Evolutionary conservation across 2,329 filamentous ascomycete species (phyloP).

Genomic region (Coniosporium uncinatum): DNA sequence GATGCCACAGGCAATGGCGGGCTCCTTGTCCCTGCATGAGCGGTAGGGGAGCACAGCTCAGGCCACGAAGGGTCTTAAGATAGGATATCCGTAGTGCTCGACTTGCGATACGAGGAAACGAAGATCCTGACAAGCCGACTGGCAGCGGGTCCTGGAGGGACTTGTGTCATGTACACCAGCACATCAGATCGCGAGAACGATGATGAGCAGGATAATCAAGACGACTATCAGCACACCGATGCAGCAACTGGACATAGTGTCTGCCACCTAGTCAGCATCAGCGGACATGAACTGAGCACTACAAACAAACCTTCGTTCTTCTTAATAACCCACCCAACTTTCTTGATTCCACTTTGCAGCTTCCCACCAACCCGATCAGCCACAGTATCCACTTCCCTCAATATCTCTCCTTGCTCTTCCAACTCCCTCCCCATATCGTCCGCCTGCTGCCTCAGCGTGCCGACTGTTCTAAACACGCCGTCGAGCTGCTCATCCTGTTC

Average conservation of each 20-base stretch:
- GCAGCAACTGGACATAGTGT: conserved; percentile 79
- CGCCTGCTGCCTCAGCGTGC: conserved; percentile 84
- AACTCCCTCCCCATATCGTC: conserved; percentile 95
- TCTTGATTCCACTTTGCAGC: conserved; percentile 80
- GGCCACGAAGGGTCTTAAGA: too few relatives aligned
- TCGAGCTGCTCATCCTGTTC: conserved; percentile 94
- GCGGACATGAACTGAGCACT: background rate
- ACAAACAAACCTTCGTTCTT: conserved; percentile 76
- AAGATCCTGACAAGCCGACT: too few relatives aligned
- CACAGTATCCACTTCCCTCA: conserved; percentile 78
- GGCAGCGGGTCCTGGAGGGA: too few relatives aligned
- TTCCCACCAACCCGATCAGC: conserved; percentile 86
- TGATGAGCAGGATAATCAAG: conserved; percentile 77
- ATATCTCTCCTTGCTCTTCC: conserved; percentile 88
- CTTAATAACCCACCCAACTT: conserved; percentile 77
- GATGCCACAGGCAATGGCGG: too few relatives aligned
- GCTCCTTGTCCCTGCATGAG: too few relatives aligned
- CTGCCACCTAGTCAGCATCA: conserved; percentile 26
- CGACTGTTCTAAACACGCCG: conserved; percentile 88
- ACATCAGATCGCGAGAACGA: conserved; percentile 62
- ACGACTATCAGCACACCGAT: conserved; percentile 86
- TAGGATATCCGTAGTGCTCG: too few relatives aligned
- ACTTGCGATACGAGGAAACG: too few relatives aligned
- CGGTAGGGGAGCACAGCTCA: too few relatives aligned
- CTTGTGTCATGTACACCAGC: too few relatives aligned